Evolutionary conservation across 2,329 filamentous ascomycete species (phyloP), one percentile per base, ranked within the genome.

Genomic region (Neofusicoccum laricinum): DNA sequence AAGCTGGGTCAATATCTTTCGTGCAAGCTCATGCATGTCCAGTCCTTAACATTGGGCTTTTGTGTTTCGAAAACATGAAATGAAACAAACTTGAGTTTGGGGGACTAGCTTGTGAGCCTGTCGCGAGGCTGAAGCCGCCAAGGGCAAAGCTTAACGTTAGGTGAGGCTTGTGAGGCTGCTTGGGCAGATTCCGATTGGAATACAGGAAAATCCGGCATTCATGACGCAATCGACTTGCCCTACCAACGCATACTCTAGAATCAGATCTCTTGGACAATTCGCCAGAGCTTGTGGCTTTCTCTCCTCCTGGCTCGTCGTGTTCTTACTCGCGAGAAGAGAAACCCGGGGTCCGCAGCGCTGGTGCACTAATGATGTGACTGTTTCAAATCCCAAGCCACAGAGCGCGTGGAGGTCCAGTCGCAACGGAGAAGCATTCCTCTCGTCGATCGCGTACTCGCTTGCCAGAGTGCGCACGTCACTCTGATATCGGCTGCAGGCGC

Each of bases 381-480:
- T 45, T 59, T 59, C 55, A 34, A n/a, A 8, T 21, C 30, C 21
- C 7, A 59, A 59, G 55, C 55, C 55, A 59, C 41, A n/a, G 40
- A n/a, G 40, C 55, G 40, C 41, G 55, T 59, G 40, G 25, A 46
- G 30, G 30, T 4, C 38, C 40, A 32, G 40, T 25, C 36, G 38
- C 17, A 21, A 34, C 25, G 36, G 17, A 53, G 17, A 53, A 21
- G 34, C 50, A 34, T 17, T 36, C 51, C 19, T 30, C 30, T 25
- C 5, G 53, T 32, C 19, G 53, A 58, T 50, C 46, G 46, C 25
- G 30, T 15, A 11, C 30, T 51, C 49, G 49, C 15, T 36, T 51
- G 25, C 25, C 49, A 14, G 7, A 3, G 10, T 10, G 36, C 3
- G 30, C 17, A 32, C 49, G 49, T 51, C 55, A 59, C 30, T 15